Evolutionary conservation across 2,329 filamentous ascomycete genomes (phyloP).

Genomic region (Cladosporium cucumerinum): DNA sequence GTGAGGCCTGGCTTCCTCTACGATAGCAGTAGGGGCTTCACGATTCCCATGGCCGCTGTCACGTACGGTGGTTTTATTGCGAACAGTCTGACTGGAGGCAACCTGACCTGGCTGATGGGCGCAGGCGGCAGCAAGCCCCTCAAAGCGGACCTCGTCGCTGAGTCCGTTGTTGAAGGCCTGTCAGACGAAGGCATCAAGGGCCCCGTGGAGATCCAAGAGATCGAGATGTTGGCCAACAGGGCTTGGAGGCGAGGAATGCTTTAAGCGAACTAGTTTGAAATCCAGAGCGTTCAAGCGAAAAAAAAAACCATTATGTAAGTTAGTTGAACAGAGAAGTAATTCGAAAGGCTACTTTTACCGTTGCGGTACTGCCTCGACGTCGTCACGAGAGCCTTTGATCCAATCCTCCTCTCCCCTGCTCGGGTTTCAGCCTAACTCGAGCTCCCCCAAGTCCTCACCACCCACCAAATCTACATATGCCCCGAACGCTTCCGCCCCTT

Average conservation of each 20-base stretch:
- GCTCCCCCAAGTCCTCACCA: conserved; percentile 24
- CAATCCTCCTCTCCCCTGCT: conserved; percentile 17
- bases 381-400: conserved; percentile 9
- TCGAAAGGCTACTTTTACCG: not conserved
- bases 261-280: conserved; percentile 39
- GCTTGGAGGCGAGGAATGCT: conserved; percentile 91
- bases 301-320: not conserved
- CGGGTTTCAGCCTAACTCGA: conserved; percentile 35
- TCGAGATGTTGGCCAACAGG: conserved; percentile 75
- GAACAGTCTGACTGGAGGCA: conserved; percentile 73
- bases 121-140: conserved; percentile 80
- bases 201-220: conserved; percentile 71
- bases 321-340: not conserved
- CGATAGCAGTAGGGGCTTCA: conserved; percentile 76
- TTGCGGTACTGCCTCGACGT: not conserved
- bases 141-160: conserved; percentile 80
- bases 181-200: conserved; percentile 70
- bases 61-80: conserved; percentile 71
- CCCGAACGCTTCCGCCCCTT: conserved; percentile 19
- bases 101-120: conserved; percentile 73
- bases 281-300: not conserved
- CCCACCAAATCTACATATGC: conserved; percentile 14
- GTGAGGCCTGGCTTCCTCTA: conserved; percentile 85
- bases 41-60: conserved; percentile 76
- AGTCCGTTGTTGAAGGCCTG: conserved; percentile 85